Percentiles rank a stretch among this genome's conserved stretches.
Conservation (phyloP, 2,329 filamentous ascomycete genomes). For the Thelonectria blattea region DNA sequence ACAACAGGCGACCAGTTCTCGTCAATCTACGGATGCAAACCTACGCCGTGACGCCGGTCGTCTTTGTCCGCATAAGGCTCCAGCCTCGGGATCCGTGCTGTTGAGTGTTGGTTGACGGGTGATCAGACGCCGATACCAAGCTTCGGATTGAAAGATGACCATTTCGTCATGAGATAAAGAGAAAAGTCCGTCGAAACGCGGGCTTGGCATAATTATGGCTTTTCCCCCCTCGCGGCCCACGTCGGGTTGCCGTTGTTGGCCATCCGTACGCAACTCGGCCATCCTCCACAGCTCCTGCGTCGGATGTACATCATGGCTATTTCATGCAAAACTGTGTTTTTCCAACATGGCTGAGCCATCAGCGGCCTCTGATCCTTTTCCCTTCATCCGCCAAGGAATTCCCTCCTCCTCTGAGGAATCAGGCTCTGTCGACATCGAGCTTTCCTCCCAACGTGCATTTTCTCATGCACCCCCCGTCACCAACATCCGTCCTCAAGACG, state of each 20-base stretch:
- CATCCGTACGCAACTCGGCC: no score
- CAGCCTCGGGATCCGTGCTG: conserved; percentile 9
- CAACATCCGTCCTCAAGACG: not conserved
- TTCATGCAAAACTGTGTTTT: no score
- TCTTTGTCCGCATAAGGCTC: not conserved
- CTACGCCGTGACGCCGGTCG: not conserved
- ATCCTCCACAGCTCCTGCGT: no score
- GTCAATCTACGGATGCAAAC: not conserved
- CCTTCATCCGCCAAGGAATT: not conserved
- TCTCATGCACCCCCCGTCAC: not conserved
- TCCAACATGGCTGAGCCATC: not conserved
- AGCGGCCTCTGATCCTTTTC: not conserved
- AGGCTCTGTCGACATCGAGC: not conserved
- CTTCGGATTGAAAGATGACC: not conserved
- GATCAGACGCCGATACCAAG: not conserved
- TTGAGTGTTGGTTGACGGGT: no score
- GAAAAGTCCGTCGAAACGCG: not conserved
- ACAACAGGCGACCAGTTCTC: no score
- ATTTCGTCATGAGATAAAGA: not conserved
- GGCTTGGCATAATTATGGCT: not conserved
- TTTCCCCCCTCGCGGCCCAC: no score
- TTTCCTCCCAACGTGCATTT: not conserved
- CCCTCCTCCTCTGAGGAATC: not conserved
- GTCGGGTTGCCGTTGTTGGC: no score
- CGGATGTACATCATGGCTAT: no score